Evolutionary conservation across 176 grass and related monocot species (phyloP), one percentile per base, ranked within the genome.

Genomic region (Oryza coarctata): DNA sequence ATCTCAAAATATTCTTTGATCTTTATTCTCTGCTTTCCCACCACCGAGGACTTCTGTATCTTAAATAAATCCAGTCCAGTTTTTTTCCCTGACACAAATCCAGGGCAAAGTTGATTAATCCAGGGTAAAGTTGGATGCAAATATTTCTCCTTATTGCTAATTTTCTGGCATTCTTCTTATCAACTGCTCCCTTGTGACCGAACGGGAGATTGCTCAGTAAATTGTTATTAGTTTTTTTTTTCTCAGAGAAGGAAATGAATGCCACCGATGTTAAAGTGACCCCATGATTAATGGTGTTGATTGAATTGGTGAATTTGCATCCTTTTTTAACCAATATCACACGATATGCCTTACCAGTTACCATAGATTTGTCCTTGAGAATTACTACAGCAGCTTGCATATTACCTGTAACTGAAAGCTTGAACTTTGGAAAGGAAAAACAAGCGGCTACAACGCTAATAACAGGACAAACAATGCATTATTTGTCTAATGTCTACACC

Each of bases 401-500:
- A 25, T 60, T n/a, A 25, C 55, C 55, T 25, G 55, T 60, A 60
- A 60, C 9, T 2, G 17, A 55, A 22, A n/a, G 47, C 17, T 52
- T 52, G 47, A 52, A 52, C 47, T 52, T 20, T 20, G 50, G 0
- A n/a, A 9, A 55, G 1, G 18, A 55, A 55, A 55, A 55, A 22
- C 20, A 55, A 22, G 50, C 50, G 0, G 1, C 50, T n/a, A n/a
- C 7, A 2, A 22, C 6, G 50, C 6, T 55, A 55, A 55, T 55
- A 55, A 55, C 50, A 55, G 20, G 20, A 8, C 43, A 28, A 78
- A 22, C 10, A 65, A 71, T 77, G 26, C 20, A n/a, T 18, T 57
- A 57, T 57, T 57, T 20, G n/a, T 20, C 3, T 57, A 57, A 57
- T 67, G 68, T 76, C 44, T 80, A 84, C 70, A 80, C n/a, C 33